Conservation (phyloP, 208 protist genomes). For the Herpetomonas muscarum region DNA sequence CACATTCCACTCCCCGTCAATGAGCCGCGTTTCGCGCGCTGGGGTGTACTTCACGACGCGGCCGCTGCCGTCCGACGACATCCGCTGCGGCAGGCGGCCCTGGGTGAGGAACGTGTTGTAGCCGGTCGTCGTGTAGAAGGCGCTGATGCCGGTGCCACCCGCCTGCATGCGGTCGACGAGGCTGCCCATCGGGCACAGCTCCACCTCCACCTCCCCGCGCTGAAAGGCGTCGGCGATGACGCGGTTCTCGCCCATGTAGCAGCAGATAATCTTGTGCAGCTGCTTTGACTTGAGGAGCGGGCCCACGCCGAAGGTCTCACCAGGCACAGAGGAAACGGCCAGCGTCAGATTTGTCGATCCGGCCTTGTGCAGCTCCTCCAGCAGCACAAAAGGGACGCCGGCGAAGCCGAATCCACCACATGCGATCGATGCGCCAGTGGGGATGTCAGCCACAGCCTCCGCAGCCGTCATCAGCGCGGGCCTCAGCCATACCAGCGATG, state of each 20-base stretch:
- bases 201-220: slow-evolving; percentile 91
- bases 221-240: slow-evolving; percentile 90
- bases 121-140: slow-evolving; percentile 94
- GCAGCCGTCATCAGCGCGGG: slow-evolving; percentile 25
- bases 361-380: slow-evolving; percentile 54
- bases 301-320: slow-evolving; percentile 92
- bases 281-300: slow-evolving; percentile 78
- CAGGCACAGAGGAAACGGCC: slow-evolving; percentile 86
- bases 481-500: slow-evolving; percentile 13
- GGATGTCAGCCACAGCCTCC: slow-evolving; percentile 58
- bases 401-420: slow-evolving; percentile 93
- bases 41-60: slow-evolving; percentile 49
- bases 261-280: slow-evolving; percentile 66
- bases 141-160: slow-evolving; percentile 92
- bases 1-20: slow-evolving; percentile 87
- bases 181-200: slow-evolving; percentile 94
- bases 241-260: slow-evolving; percentile 94
- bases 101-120: slow-evolving; percentile 84
- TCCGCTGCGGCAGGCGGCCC: slow-evolving; percentile 87
- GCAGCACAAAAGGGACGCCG: slow-evolving; percentile 89
- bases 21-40: slow-evolving; percentile 69
- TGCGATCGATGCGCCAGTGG: slow-evolving; percentile 25
- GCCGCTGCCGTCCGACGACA: slow-evolving; percentile 61
- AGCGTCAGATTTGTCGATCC: slow-evolving; percentile 77
- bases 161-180: slow-evolving; percentile 89